These are phyloP conservation scores for Ilyonectria destructans DNA, from an alignment of 2,329 filamentous ascomycete genomes.

Conservation along the genomic window DNA sequence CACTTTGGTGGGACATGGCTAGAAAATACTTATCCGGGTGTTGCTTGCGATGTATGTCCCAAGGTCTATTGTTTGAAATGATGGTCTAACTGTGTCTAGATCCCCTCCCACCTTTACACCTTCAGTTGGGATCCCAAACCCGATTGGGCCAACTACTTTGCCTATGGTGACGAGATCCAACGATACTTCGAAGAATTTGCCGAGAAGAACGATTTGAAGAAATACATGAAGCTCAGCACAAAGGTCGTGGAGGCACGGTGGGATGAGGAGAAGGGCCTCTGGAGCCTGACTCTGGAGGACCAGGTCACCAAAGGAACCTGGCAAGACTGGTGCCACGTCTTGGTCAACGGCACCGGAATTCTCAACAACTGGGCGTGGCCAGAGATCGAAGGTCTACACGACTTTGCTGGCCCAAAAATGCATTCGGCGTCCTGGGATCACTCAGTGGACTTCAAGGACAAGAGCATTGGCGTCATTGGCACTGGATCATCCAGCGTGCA, in stretches of 20 bases:
- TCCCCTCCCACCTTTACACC: slow-evolving; percentile 70
- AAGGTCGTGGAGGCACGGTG: slow-evolving; percentile 61
- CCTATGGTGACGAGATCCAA: slow-evolving; percentile 61
- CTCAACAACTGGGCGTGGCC: slow-evolving; percentile 70
- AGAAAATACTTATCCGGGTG: slow-evolving; percentile 66
- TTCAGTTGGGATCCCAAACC: slow-evolving; percentile 73
- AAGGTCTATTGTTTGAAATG: neutral
- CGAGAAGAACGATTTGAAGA: slow-evolving; percentile 55
- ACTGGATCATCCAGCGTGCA: slow-evolving; percentile 69
- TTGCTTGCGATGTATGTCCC: slow-evolving; percentile 68
- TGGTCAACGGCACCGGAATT: slow-evolving; percentile 66
- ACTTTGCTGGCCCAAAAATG: slow-evolving; percentile 66
- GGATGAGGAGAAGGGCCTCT: slow-evolving; percentile 60
- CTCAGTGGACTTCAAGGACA: slow-evolving; percentile 33
- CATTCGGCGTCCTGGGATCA: slow-evolving; percentile 69
- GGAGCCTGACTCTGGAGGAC: slow-evolving; percentile 52
- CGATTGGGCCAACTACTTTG: slow-evolving; percentile 62
- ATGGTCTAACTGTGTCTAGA: slow-evolving; percentile 62
- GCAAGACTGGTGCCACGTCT: slow-evolving; percentile 62
- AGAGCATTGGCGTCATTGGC: slow-evolving; percentile 65
- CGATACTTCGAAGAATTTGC: slow-evolving; percentile 62
- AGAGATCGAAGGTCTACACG: slow-evolving; percentile 64
- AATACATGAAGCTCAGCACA: slow-evolving; percentile 62
- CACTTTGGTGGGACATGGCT: slow-evolving; percentile 67
- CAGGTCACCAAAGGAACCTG: slow-evolving; percentile 38